These are phyloP conservation scores for Nepenthes alata DNA, from an alignment of 179 eudicot species.

Conservation along the genomic window DNA sequence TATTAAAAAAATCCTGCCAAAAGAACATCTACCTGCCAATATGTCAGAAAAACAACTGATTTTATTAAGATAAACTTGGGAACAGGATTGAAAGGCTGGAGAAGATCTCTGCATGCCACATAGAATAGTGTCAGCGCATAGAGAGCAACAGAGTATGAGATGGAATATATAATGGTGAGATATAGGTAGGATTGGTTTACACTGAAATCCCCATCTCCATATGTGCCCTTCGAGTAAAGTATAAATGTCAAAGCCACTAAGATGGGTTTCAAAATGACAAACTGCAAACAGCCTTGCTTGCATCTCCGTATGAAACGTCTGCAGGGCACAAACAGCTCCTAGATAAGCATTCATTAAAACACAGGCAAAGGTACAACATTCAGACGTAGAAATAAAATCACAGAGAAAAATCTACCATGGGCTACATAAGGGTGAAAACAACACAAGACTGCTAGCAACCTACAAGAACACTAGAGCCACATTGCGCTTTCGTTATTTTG, in stretches of 20 bases:
- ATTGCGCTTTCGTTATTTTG: too few species aligned
- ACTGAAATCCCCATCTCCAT: slow-evolving; percentile 86
- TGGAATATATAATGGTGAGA: slow-evolving; percentile 77
- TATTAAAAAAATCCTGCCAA: neutral
- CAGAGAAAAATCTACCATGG: neutral
- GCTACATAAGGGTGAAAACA: neutral
- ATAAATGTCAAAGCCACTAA: slow-evolving; percentile 70
- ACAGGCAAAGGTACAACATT: slow-evolving; percentile 1
- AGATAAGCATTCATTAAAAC: neutral
- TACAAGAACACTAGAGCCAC: neutral
- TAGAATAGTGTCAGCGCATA: slow-evolving; percentile 86
- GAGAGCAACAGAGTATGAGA: slow-evolving; percentile 81
- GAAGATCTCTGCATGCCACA: slow-evolving; percentile 89
- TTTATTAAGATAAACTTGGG: slow-evolving; percentile 91
- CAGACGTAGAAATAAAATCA: neutral
- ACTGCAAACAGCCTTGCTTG: slow-evolving; percentile 96
- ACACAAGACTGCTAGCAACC: neutral
- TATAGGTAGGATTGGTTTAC: slow-evolving; percentile 82
- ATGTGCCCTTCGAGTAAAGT: slow-evolving; percentile 81
- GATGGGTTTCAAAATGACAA: slow-evolving; percentile 90
- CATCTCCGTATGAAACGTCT: slow-evolving; percentile 95
- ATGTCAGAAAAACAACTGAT: slow-evolving; percentile 88
- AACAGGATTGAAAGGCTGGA: slow-evolving; percentile 90
- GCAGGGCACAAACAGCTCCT: slow-evolving; percentile 9
- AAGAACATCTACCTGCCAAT: slow-evolving; percentile 71